Evolutionary conservation across 2,329 filamentous ascomycete species (phyloP), one percentile per base, ranked within the genome.

Genomic region (Myriosclerotinia duriaeana): DNA sequence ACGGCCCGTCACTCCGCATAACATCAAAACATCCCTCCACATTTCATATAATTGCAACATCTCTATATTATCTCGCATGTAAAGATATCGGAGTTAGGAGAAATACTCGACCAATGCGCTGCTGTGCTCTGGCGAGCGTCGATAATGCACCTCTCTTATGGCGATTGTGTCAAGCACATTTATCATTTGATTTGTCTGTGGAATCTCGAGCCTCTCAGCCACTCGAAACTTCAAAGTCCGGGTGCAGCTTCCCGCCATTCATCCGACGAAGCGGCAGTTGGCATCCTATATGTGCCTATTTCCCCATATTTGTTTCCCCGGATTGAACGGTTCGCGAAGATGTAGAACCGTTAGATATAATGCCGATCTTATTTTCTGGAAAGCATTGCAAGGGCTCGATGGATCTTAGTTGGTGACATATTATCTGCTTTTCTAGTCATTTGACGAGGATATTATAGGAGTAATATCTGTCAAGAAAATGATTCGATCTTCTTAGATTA

Each of bases 1-100:
- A 66, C 64, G 64, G 64, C 55, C 64, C 64, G 64, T 42, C 36
- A 55, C 36, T 63, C 60, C 60, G 60, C 48, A 42, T n/a, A 42
- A 38, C 34, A 30, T 40, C 46, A 53, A 42, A 15, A 7, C 22
- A 53, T n/a, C 20, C 36, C 48, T 42, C 4, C 22, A 34, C 11
- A 42, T 53, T n/a, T 11, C 22, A 53, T 62, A 62, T 14, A 20
- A 42, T 42, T 30, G 48, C n/a, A 38, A 12, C 9, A 60, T 22
- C 46, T 60, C 30, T 44, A 22, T 50, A 50, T 38, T 38, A 5
- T 15, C 44, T n/a, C n/a, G 22, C n/a, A 60, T 60, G n/a, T 17
- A 40, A 3, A 60, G 4, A 50, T 38, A 8, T 15, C 34, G 6
- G 2, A 7, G 8, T 17, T 8, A 60, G 22, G 30, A 50, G 34